phyloP scores from a whole-genome alignment of 768 basidiomycete species.

The Trametes cingulata region DNA sequence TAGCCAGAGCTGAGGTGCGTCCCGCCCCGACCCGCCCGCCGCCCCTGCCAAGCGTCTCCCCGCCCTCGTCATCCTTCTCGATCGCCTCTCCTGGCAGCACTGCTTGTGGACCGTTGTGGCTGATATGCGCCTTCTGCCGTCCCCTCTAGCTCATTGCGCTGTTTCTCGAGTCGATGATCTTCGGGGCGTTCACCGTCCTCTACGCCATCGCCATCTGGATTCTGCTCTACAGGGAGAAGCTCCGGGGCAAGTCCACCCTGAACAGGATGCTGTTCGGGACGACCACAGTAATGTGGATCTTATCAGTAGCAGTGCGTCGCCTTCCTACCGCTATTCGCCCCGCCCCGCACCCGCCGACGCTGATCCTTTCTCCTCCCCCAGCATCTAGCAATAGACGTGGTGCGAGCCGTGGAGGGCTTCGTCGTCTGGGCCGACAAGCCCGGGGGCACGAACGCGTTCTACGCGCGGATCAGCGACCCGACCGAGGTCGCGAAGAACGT shows the following conservation, averaged over 20 bases:
- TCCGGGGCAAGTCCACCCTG: constrained; percentile 6
- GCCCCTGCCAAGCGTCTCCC: neutral
- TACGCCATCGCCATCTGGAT: constrained; percentile 22
- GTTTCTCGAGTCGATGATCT: constrained; percentile 20
- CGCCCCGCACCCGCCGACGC: neutral
- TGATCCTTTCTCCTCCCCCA: neutral
- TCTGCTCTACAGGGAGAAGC: constrained; percentile 21
- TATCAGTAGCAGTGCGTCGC: constrained; percentile 10
- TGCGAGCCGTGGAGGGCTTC: constrained; percentile 13
- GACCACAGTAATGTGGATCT: constrained; percentile 17
- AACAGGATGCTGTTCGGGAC: constrained; percentile 21
- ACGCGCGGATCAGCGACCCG: constrained; percentile 8
- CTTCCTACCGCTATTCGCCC: neutral
- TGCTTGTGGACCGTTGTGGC: neutral
- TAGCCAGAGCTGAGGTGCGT: constrained; percentile 14
- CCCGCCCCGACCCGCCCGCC: neutral
- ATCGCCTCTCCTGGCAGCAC: neutral
- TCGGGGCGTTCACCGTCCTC: constrained; percentile 21
- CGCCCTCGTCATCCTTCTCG: neutral
- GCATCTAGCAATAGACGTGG: constrained; percentile 18
- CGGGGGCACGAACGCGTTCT: constrained; percentile 5
- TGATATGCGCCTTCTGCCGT: neutral
- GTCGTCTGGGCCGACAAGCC: constrained; percentile 8
- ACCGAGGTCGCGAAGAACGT: constrained; percentile 20
- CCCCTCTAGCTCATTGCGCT: constrained; percentile 16